These are phyloP conservation scores for Kandelia obovata DNA, from an alignment of 345 rosid species.

Conservation along the genomic window DNA sequence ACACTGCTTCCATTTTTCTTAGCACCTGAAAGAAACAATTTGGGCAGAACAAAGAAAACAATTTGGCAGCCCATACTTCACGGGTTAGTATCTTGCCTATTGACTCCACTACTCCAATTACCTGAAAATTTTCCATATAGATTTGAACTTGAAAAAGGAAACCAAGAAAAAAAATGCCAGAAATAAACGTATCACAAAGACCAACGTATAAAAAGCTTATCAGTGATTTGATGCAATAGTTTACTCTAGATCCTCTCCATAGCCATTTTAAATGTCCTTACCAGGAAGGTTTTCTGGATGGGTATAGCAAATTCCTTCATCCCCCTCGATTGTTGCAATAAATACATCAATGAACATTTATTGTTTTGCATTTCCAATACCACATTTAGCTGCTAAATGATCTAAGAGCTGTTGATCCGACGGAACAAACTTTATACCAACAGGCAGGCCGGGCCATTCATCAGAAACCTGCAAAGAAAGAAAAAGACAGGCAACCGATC, in stretches of 20 bases:
- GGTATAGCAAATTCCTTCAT: slow-evolving; percentile 78
- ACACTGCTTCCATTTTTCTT: slow-evolving; percentile 74
- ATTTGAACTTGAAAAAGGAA: background rate
- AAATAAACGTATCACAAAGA: background rate
- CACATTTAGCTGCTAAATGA: slow-evolving; percentile 72
- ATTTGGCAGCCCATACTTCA: background rate
- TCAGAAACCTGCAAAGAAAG: slow-evolving; percentile 38
- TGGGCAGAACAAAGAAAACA: background rate
- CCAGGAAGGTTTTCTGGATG: slow-evolving; percentile 96
- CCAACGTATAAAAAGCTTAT: no score
- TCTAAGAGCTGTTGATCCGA: slow-evolving; percentile 65
- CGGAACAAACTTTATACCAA: slow-evolving; percentile 92
- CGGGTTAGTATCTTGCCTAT: background rate
- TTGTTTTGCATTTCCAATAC: slow-evolving; percentile 43
- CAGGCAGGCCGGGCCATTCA: slow-evolving; percentile 86
- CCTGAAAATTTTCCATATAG: background rate
- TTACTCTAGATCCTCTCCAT: no score
- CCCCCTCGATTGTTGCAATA: slow-evolving; percentile 53
- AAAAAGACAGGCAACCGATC: background rate
- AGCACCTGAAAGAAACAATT: slow-evolving; percentile 50
- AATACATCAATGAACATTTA: slow-evolving; percentile 65
- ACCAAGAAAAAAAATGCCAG: background rate
- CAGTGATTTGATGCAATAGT: no score
- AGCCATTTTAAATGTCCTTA: slow-evolving; percentile 5
- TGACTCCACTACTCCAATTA: background rate